Evolutionary conservation across 805 yeast genomes (phyloP), one percentile per base, ranked within the genome.

Genomic region (Candida insectorum): DNA sequence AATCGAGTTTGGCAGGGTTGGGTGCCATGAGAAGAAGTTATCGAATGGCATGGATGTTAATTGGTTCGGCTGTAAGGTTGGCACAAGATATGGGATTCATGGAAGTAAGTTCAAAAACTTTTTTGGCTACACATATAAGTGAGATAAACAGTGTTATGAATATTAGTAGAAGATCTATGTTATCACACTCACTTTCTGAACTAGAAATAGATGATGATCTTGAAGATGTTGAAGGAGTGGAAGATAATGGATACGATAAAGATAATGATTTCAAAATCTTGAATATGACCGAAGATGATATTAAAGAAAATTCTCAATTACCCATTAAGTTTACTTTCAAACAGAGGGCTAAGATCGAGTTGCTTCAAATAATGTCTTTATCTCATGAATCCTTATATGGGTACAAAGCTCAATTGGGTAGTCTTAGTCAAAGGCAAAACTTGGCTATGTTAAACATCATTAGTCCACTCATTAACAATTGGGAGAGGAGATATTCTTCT

Each of bases 11-110:
- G 26, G 81, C 89, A 0, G 95, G 95, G 0, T 60, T 85, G 28
- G 85, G 86, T 19, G 94, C 95, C 1, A 78, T 88, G 75, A 69
- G 94, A 46, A 66, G 96, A 48, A 80, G 89, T 41, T 89, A 86
- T 54, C 70, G 95, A 24, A 84, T 87, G 88, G 83, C 95, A 0
- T 89, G 95, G 91, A 84, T 88, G 93, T 72, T 87, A 40, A 79
- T 86, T 30, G 96, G 97, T 2, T 78, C 85, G 2, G 89, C 94
- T 0, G 82, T 86, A 2, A 67, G 97, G 36, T 60, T 89, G 26
- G 93, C 95, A 3, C 95, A 86, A 52, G 93, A 84, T 54, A 78
- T 83, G 76, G 86, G 86, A 3, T 74, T 87, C 47, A 75, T 86
- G 64, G 85, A 84, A 27, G 73, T 77, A 13, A 77, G 84, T 39